phyloP scores from a whole-genome alignment of 176 grass and related monocot species.

The Dactylis glomerata region DNA sequence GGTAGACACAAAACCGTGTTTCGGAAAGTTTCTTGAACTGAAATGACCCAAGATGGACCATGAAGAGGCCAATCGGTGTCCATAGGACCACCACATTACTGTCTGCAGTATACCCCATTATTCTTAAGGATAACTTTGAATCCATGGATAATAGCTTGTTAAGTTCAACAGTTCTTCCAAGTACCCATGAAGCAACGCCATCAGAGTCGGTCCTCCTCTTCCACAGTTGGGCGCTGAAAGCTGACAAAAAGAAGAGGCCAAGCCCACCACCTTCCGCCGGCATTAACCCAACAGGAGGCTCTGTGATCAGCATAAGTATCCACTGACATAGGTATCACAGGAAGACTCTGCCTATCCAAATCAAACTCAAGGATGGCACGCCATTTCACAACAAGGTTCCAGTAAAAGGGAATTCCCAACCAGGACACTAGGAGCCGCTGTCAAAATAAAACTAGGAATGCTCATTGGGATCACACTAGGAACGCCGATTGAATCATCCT shows the following conservation, averaged over 20 bases:
- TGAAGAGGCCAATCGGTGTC: not conserved
- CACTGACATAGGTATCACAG: not conserved
- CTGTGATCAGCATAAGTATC: too few species aligned
- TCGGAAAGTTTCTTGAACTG: not conserved
- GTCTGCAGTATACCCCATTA: not conserved
- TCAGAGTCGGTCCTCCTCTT: not conserved
- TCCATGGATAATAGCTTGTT: not conserved
- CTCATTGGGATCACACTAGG: not conserved
- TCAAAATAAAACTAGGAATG: not conserved
- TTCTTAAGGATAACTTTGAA: not conserved
- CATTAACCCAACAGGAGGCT: not conserved
- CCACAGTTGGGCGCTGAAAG: not conserved
- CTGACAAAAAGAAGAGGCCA: not conserved
- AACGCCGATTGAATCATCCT: not conserved
- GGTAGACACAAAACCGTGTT: not conserved
- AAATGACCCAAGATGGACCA: constrained; percentile 12
- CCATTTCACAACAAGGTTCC: not conserved
- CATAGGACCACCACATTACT: not conserved
- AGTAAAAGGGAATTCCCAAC: constrained; percentile 1
- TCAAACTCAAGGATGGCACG: not conserved
- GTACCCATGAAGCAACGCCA: constrained; percentile 12
- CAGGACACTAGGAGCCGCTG: not conserved
- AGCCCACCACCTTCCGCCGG: not conserved
- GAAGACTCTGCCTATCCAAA: not conserved
- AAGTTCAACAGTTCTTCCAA: constrained; percentile 13